Percentiles rank a stretch among this genome's conserved stretches.
phyloP scores from a whole-genome alignment of 805 yeast genomes.

The Brettanomyces custersianus region DNA sequence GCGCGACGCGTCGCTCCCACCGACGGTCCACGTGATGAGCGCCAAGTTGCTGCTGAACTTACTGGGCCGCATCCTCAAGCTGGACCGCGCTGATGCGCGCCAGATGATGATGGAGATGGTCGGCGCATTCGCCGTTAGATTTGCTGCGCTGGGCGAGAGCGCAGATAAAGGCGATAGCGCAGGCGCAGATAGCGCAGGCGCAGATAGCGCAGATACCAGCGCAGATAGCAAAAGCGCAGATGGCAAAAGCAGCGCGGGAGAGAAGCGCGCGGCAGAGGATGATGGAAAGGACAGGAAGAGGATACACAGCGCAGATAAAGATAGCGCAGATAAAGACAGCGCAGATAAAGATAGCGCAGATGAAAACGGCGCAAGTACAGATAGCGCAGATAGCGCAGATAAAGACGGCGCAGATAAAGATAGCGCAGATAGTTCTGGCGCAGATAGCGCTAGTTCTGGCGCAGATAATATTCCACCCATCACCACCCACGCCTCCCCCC shows the following conservation, averaged over 20 bases:
- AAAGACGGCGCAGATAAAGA: background rate
- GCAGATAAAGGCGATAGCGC: no score
- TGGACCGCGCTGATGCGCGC: constrained; percentile 74
- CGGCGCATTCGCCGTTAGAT: constrained; percentile 79
- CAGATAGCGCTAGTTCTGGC: constrained; percentile 7
- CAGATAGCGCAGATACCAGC: constrained; percentile 51
- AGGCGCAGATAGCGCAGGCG: constrained; percentile 58
- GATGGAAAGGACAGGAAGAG: background rate
- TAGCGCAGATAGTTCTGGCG: background rate
- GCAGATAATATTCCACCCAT: constrained; percentile 36
- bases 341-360: background rate
- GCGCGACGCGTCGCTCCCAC: constrained; percentile 72
- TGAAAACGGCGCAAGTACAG: constrained; percentile 1
- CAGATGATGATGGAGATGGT: constrained; percentile 80
- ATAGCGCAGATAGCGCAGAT: background rate
- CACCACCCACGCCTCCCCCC: constrained; percentile 42
- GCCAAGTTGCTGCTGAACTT: constrained; percentile 81
- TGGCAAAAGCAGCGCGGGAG: constrained; percentile 31
- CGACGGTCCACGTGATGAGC: constrained; percentile 93
- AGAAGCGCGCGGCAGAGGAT: constrained; percentile 18
- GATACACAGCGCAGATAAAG: constrained; percentile 1
- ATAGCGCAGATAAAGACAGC: background rate
- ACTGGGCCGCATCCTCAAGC: constrained; percentile 77
- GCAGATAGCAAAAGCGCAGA: constrained; percentile 37
- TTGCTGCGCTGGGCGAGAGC: constrained; percentile 63